Evolutionary conservation across 768 basidiomycete genomes (phyloP).

Genomic region (Mrakia gelida): DNA sequence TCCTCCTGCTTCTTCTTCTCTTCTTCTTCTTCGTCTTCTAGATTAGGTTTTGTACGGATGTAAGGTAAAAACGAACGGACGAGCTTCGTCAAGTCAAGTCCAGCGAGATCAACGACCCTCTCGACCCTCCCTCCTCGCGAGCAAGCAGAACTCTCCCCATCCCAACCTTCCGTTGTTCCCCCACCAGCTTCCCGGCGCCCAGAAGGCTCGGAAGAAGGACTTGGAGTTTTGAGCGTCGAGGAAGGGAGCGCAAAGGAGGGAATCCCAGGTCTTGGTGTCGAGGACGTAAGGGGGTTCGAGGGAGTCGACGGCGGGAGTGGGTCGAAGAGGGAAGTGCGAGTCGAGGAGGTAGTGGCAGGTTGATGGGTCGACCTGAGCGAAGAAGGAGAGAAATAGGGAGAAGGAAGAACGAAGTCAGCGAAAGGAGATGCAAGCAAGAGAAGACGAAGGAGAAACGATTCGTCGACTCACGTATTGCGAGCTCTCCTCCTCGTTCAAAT

Average conservation of each 20-base stretch:
- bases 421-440: neutral
- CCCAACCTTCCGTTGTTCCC: slow-evolving; percentile 63
- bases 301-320: slow-evolving; percentile 47
- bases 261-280: slow-evolving; percentile 69
- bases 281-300: slow-evolving; percentile 76
- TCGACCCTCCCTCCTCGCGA: slow-evolving; percentile 45
- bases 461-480: slow-evolving; percentile 66
- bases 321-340: slow-evolving; percentile 73
- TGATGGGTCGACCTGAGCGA: slow-evolving; percentile 52
- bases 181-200: slow-evolving; percentile 61
- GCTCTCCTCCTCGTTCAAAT: slow-evolving; percentile 72
- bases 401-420: neutral
- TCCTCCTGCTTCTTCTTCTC: too few species aligned
- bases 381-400: neutral
- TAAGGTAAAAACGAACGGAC: too few species aligned
- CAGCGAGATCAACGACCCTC: neutral
- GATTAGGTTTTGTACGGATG: too few species aligned
- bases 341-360: slow-evolving; percentile 88
- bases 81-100: too few species aligned
- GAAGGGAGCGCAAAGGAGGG: slow-evolving; percentile 73
- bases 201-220: slow-evolving; percentile 68
- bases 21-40: too few species aligned
- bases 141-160: slow-evolving; percentile 86
- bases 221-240: slow-evolving; percentile 74
- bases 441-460: slow-evolving; percentile 25